Percentiles rank a stretch among this genome's conserved stretches.
Conservation (phyloP, 2,329 filamentous ascomycete species). For the Beauveria caledonica region DNA sequence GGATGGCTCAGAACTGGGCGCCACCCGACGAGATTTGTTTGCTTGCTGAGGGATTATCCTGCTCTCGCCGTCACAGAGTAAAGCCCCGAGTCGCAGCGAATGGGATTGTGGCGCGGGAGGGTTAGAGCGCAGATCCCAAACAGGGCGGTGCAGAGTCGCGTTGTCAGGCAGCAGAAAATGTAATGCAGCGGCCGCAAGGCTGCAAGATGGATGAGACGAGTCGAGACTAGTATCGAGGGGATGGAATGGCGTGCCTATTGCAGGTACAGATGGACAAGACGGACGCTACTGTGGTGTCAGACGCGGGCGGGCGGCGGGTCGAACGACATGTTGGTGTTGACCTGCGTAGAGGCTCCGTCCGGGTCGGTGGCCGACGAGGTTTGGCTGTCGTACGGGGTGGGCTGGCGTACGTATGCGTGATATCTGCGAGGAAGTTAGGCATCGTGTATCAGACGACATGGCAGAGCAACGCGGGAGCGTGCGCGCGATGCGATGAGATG, state of each 20-base stretch:
- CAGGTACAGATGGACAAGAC: background rate
- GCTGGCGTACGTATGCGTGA: background rate
- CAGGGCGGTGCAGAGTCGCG: too few species aligned
- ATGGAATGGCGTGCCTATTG: background rate
- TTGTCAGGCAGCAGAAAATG: too few species aligned
- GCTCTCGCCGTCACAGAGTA: background rate
- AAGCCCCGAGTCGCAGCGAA: background rate
- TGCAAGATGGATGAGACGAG: background rate
- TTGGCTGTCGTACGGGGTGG: background rate
- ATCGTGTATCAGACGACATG: background rate
- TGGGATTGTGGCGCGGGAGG: background rate
- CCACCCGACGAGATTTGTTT: constrained; percentile 4
- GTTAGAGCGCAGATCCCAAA: background rate
- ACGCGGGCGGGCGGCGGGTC: background rate
- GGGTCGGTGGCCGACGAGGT: background rate
- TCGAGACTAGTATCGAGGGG: background rate
- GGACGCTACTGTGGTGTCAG: background rate
- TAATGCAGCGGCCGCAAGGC: too few species aligned
- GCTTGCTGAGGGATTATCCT: constrained; percentile 3
- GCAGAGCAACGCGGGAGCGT: background rate
- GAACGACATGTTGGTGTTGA: background rate
- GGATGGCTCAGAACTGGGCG: background rate
- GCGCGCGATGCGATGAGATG: background rate
- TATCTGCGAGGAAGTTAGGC: background rate
- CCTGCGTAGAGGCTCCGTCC: background rate